Base-by-base conservation (phyloP, 108 stramenopile genomes). In the Nannochloropsis salina region DNA sequence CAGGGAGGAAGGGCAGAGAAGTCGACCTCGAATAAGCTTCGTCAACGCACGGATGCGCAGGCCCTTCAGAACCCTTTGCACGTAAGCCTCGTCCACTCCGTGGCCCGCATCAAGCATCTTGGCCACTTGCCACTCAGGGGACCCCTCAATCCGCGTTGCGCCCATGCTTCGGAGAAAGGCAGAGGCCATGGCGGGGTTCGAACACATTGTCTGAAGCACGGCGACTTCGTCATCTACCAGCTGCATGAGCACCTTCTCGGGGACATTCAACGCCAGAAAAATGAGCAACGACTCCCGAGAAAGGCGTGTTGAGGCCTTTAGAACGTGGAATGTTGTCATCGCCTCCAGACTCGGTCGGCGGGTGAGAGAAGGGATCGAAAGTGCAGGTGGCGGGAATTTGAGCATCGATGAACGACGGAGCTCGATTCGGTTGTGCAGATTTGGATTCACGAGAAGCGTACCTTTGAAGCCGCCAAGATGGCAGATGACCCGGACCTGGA, bases 401-500 rank as follows among this genome's bases (percentile, higher is more conserved):
- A 74, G 61, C 61, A 74, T 74, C 1, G 61, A 74, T n/a, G 61
- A 74, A 74, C 61, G 61, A n/a, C 61, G 61, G 61, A 74, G 61
- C 61, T 74, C 20, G 61, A 74, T 6, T n/a, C n/a, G 15, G 61
- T 74, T 74, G 4, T 74, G 61, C 15, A 74, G 61, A n/a, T n/a
- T 15, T 3, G 61, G 61, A 8, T 74, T 15, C 15, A 74, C 61
- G 8, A 74, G 61, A n/a, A 74, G 61, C 20, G 61, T 74, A n/a
- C 61, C 61, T 74, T 74, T 74, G n/a, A 74, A 74, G 20, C 61
- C 61, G n/a, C 61, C 61, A 15, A 74, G 4, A n/a, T 74, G 61
- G 61, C 61, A 74, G 15, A 74, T 74, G 61, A 74, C 61, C 61
- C 61, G 61, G 20, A 74, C 61, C n/a, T 74, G 61, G 61, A 74